Percentiles rank a stretch among this genome's conserved stretches.
These are phyloP conservation scores for Apiotrichum montevideense DNA, from an alignment of 1,284 basidiomycete species.

Conservation along the genomic window DNA sequence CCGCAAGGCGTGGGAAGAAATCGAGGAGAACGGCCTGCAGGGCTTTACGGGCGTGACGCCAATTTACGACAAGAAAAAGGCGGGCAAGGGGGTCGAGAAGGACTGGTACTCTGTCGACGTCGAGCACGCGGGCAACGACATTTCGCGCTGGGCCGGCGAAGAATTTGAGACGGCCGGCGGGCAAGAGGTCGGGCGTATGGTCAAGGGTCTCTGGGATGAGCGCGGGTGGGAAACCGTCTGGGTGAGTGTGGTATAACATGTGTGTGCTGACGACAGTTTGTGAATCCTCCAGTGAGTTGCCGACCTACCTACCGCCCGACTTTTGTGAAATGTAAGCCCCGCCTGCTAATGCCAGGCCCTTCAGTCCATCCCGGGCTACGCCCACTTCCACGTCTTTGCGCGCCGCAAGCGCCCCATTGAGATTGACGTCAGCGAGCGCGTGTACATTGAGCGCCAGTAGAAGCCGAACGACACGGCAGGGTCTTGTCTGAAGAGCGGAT, in stretches of 20 bases:
- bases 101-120: slow-evolving; percentile 33
- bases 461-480: too few species aligned
- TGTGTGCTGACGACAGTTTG: slow-evolving; percentile 20
- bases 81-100: background rate
- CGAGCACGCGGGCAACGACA: slow-evolving; percentile 23
- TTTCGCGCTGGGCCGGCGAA: slow-evolving; percentile 33
- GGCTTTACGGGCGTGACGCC: slow-evolving; percentile 43
- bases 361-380: slow-evolving; percentile 42
- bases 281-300: slow-evolving; percentile 21
- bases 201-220: slow-evolving; percentile 40
- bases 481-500: too few species aligned
- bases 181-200: slow-evolving; percentile 40
- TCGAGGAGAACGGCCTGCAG: slow-evolving; percentile 37
- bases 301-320: too few species aligned
- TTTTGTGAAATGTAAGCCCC: background rate
- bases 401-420: slow-evolving; percentile 41
- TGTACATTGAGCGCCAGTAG: background rate
- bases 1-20: slow-evolving; percentile 27
- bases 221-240: slow-evolving; percentile 45
- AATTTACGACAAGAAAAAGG: background rate
- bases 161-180: slow-evolving; percentile 31
- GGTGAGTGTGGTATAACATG: slow-evolving; percentile 19
- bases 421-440: slow-evolving; percentile 26
- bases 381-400: slow-evolving; percentile 46
- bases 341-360: slow-evolving; percentile 20